These are phyloP conservation scores for Phytophthora cactorum DNA, from an alignment of 352 stramenopile species.

Conservation along the genomic window DNA sequence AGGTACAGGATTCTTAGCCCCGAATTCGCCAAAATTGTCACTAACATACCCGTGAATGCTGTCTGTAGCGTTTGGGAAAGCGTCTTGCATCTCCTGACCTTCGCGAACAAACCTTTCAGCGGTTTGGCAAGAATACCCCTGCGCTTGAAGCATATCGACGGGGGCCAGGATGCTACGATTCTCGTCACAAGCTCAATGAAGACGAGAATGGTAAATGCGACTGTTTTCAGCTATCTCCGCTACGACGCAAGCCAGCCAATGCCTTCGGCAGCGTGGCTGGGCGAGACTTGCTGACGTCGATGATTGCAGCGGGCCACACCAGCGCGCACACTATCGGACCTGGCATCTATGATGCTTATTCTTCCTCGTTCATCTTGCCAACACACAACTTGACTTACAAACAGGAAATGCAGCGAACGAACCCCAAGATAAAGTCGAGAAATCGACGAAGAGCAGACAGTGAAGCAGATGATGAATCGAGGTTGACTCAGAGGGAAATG, in stretches of 20 bases:
- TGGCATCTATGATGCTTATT: constrained; percentile 42
- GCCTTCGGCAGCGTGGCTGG: constrained; percentile 43
- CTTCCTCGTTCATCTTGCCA: constrained; percentile 22
- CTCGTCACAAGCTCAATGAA: constrained; percentile 2
- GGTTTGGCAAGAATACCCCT: constrained; percentile 32
- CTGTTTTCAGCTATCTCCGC: constrained; percentile 13
- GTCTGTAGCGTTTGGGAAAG: constrained; percentile 38
- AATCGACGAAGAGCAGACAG: constrained; percentile 13
- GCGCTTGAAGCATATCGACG: constrained; percentile 42
- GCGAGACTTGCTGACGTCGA: constrained; percentile 57
- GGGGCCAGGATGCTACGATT: constrained; percentile 23
- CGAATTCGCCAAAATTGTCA: not conserved
- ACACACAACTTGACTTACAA: constrained; percentile 60
- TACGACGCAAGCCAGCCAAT: constrained; percentile 16
- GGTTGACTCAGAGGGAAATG: constrained; percentile 33
- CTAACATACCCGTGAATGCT: not conserved
- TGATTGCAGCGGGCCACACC: constrained; percentile 53
- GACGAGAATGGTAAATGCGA: constrained; percentile 5
- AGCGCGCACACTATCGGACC: constrained; percentile 40
- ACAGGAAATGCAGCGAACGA: constrained; percentile 21
- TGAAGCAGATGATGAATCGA: constrained; percentile 1
- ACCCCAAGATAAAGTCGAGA: constrained; percentile 12
- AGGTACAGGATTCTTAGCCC: constrained; percentile 26
- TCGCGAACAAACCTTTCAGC: constrained; percentile 38
- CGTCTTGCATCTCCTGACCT: constrained; percentile 40